phyloP scores from a whole-genome alignment of 257 asterid genomes.

The Penstemon newberryi region DNA sequence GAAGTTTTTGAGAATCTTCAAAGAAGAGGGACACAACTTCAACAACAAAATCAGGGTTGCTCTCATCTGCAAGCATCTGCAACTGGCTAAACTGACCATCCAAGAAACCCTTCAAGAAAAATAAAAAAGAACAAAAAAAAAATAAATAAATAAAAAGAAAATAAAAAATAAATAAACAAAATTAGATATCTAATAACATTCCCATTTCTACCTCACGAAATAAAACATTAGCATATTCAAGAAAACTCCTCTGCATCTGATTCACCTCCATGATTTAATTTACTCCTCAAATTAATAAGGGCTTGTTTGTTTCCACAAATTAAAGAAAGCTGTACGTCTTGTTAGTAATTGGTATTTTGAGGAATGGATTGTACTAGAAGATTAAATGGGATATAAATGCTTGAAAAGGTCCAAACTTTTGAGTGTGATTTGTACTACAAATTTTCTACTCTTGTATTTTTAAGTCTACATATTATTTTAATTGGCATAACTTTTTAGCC shows the following conservation, averaged over 20 bases:
- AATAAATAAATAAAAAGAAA: not conserved
- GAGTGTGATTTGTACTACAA: constrained; percentile 25
- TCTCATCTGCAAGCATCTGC: constrained; percentile 84
- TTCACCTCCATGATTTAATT: constrained; percentile 53
- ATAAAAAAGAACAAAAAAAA: not conserved
- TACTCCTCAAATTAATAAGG: constrained; percentile 11
- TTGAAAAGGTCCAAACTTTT: constrained; percentile 30
- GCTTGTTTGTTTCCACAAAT: constrained; percentile 1
- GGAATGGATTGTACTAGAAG: constrained; percentile 13
- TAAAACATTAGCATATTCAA: constrained; percentile 51
- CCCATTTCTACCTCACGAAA: constrained; percentile 55
- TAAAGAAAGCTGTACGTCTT: constrained; percentile 23
- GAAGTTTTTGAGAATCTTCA: constrained; percentile 76
- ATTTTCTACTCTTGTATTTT: constrained; percentile 22
- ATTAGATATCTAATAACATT: not conserved
- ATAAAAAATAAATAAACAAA: not conserved
- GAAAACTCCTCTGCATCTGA: constrained; percentile 68
- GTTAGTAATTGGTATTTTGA: constrained; percentile 32
- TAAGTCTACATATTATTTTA: not conserved
- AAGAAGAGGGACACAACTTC: constrained; percentile 85
- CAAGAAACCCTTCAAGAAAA: constrained; percentile 63
- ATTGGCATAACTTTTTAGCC: constrained; percentile 16
- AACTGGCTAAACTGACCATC: constrained; percentile 80
- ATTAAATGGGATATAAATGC: constrained; percentile 38
- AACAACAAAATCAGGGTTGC: constrained; percentile 73